Evolutionary conservation across 2,329 filamentous ascomycete species (phyloP).

Genomic region (Epichloe amarillans): DNA sequence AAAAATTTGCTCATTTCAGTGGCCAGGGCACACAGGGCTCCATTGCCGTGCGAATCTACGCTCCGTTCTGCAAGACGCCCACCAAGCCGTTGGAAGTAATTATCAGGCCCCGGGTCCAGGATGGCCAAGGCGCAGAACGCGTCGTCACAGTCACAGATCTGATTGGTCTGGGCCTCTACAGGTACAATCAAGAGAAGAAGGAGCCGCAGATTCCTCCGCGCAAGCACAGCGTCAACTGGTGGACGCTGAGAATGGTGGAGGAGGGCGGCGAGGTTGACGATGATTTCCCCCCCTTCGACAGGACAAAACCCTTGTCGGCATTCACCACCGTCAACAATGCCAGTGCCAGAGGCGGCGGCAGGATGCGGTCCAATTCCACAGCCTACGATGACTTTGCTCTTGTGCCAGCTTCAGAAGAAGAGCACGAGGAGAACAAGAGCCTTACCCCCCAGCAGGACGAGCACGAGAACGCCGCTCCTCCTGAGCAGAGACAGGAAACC

Average conservation of each 20-base stretch:
- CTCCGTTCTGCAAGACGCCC: constrained; percentile 52
- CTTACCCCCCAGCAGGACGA: constrained; percentile 53
- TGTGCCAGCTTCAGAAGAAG: constrained; percentile 55
- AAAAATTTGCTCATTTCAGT: constrained; percentile 62
- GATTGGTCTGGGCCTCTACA: constrained; percentile 68
- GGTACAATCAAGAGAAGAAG: constrained; percentile 64
- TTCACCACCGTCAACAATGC: constrained; percentile 77
- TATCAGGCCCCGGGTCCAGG: constrained; percentile 55
- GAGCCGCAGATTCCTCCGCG: constrained; percentile 51
- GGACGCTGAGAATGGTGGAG: constrained; percentile 72
- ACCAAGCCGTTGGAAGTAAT: constrained; percentile 58
- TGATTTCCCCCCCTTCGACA: constrained; percentile 70
- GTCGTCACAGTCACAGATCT: constrained; percentile 63
- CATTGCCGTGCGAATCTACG: constrained; percentile 64
- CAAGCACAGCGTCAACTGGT: constrained; percentile 68
- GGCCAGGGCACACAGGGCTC: constrained; percentile 69
- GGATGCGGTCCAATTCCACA: constrained; percentile 55
- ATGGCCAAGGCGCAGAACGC: constrained; percentile 46
- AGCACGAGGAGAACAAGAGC: constrained; percentile 55
- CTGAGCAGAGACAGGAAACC: constrained; percentile 10
- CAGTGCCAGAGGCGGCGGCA: constrained; percentile 49
- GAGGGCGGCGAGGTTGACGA: constrained; percentile 76
- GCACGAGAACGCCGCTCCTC: constrained; percentile 34
- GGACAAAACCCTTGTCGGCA: constrained; percentile 59
- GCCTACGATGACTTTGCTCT: constrained; percentile 75